phyloP scores from a whole-genome alignment of 768 basidiomycete species.

The Tulasnella sp. region DNA sequence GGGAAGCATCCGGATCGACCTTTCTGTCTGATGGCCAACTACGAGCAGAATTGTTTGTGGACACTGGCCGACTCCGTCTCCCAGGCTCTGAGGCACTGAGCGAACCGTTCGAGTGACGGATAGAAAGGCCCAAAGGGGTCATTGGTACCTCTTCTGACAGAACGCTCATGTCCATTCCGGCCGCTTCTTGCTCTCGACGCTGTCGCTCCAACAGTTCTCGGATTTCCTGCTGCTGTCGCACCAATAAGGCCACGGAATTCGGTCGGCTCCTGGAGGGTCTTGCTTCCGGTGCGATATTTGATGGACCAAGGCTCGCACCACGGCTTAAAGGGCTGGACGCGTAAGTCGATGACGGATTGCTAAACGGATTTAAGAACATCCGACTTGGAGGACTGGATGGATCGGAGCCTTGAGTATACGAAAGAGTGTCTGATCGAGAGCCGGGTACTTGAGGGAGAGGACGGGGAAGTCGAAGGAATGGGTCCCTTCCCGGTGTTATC shows the following conservation, averaged over 20 bases:
- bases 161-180: neutral
- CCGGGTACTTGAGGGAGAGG: neutral
- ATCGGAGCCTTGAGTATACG: neutral
- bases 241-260: neutral
- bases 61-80: neutral
- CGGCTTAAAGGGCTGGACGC: neutral
- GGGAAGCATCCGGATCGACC: neutral
- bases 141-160: neutral
- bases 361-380: neutral
- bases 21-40: slow-evolving; percentile 10
- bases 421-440: neutral
- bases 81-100: neutral
- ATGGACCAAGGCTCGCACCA: neutral
- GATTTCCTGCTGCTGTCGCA: slow-evolving; percentile 18
- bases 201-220: slow-evolving; percentile 6
- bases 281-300: neutral
- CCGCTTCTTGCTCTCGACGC: neutral
- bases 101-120: slow-evolving; percentile 2
- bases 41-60: neutral
- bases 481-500: neutral
- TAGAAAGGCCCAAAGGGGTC: neutral
- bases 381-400: neutral
- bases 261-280: neutral
- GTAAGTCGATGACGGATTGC: neutral
- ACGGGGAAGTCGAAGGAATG: neutral